Evolutionary conservation across 192 early-diverging fungal genomes (phyloP).

Genomic region (Allomyces macrogynus): DNA sequence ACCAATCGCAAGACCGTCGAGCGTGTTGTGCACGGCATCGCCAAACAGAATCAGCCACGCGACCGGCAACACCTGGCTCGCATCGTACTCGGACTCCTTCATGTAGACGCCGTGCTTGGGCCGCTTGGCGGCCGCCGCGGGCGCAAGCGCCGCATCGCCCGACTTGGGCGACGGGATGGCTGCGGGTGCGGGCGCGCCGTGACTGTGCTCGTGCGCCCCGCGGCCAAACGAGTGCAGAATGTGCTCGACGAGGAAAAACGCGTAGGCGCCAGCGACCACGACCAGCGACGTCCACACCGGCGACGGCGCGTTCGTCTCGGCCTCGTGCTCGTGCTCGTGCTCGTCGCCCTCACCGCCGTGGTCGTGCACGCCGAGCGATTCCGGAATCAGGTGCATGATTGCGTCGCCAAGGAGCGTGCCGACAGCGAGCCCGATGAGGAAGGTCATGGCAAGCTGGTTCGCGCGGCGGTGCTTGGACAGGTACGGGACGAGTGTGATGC

Average conservation of each 20-base stretch:
- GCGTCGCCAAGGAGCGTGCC: too few relatives aligned
- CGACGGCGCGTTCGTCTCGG: not conserved
- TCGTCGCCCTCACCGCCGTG: conserved; percentile 37
- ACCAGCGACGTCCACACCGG: not conserved
- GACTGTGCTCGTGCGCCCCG: too few relatives aligned
- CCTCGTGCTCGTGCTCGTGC: conserved; percentile 18
- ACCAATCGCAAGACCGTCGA: conserved; percentile 66
- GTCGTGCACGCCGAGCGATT: conserved; percentile 5
- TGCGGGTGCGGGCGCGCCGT: too few relatives aligned
- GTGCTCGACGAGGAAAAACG: too few relatives aligned
- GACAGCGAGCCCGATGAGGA: too few relatives aligned
- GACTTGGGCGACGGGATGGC: conserved; percentile 1
- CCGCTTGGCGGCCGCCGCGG: too few relatives aligned
- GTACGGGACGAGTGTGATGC: too few relatives aligned
- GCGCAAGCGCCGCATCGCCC: not conserved
- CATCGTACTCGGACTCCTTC: conserved; percentile 12
- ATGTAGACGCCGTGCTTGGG: conserved; percentile 9
- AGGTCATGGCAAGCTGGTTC: too few relatives aligned
- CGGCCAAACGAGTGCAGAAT: too few relatives aligned
- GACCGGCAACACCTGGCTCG: conserved; percentile 1
- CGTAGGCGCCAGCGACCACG: not conserved
- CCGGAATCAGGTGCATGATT: too few relatives aligned
- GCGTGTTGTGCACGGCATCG: conserved; percentile 71
- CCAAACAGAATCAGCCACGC: conserved; percentile 69
- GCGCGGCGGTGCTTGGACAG: too few relatives aligned